These are phyloP conservation scores for Tetragonia tetragonoides DNA, from an alignment of 148 eudicot genomes.

Conservation along the genomic window DNA sequence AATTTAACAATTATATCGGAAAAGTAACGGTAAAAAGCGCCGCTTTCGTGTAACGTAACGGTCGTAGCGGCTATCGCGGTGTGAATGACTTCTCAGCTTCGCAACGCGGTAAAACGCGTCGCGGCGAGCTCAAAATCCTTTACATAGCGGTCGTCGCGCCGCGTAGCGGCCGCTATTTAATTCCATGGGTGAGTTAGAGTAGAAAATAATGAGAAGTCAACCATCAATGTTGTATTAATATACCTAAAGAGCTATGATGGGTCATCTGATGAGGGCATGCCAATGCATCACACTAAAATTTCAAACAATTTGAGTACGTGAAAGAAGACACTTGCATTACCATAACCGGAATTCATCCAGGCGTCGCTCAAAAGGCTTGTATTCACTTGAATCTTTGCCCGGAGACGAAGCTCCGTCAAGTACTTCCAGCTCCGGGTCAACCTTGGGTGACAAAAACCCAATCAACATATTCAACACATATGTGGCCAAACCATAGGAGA, in stretches of 20 bases:
- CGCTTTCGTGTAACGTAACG: too few relatives aligned
- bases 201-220: neutral
- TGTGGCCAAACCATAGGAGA: slow-evolving; percentile 78
- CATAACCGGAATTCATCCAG: slow-evolving; percentile 82
- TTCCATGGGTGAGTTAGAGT: too few relatives aligned
- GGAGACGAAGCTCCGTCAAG: slow-evolving; percentile 58
- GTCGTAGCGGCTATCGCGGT: too few relatives aligned
- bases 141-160: too few relatives aligned
- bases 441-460: slow-evolving; percentile 77
- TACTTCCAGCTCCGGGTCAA: slow-evolving; percentile 78
- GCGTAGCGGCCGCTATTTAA: too few relatives aligned
- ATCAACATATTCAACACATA: slow-evolving; percentile 74
- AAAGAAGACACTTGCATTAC: slow-evolving; percentile 30
- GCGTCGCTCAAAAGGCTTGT: slow-evolving; percentile 76
- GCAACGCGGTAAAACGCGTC: too few relatives aligned
- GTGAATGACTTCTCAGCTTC: too few relatives aligned
- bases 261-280: neutral
- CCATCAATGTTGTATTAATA: neutral
- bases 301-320: neutral
- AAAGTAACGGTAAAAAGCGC: too few relatives aligned
- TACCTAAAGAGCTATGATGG: neutral
- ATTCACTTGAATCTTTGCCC: slow-evolving; percentile 64
- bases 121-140: too few relatives aligned
- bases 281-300: neutral
- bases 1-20: too few relatives aligned